A percentile compares a stretch with the other conserved stretches of the same genome.
These are phyloP conservation scores for Phyllosticta citribraziliensis DNA, from an alignment of 2,329 filamentous ascomycete species.

Conservation along the genomic window DNA sequence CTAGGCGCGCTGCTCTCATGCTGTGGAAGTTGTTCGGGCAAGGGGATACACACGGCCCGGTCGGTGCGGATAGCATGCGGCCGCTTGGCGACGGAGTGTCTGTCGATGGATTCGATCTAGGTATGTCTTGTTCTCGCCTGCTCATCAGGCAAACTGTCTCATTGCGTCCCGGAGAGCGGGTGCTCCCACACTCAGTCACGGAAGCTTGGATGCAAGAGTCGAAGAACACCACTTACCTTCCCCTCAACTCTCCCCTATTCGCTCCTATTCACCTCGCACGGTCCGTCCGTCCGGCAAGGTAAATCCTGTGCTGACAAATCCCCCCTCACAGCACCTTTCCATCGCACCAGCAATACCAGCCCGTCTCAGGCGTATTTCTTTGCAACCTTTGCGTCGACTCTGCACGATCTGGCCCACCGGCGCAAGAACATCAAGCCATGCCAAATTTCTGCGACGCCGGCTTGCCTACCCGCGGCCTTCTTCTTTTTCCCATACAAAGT, in stretches of 20 bases:
- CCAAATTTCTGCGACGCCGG: slow-evolving; percentile 1
- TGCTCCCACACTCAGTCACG: neutral
- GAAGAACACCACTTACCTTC: neutral
- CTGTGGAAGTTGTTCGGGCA: slow-evolving; percentile 9
- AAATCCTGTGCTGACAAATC: neutral
- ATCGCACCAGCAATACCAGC: neutral
- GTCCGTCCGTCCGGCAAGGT: neutral
- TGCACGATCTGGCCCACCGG: slow-evolving; percentile 1
- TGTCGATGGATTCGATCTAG: slow-evolving; percentile 9
- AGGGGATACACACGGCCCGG: slow-evolving; percentile 1
- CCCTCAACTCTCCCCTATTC: neutral
- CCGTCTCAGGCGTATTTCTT: neutral
- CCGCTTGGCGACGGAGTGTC: slow-evolving; percentile 2
- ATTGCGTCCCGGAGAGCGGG: too few species aligned
- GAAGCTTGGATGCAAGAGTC: neutral
- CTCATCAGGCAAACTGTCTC: neutral
- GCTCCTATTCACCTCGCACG: too few species aligned
- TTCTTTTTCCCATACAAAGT: slow-evolving; percentile 10
- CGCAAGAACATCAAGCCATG: slow-evolving; percentile 2
- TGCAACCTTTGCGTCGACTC: neutral
- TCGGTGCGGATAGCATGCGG: neutral
- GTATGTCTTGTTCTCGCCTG: neutral
- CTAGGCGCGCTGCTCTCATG: slow-evolving; percentile 5
- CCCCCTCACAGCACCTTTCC: neutral
- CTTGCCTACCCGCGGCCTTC: slow-evolving; percentile 13